Evolutionary conservation across 306 rosid species (phyloP), one percentile per base, ranked within the genome.

Genomic region (Hylodesmum podocarpum): DNA sequence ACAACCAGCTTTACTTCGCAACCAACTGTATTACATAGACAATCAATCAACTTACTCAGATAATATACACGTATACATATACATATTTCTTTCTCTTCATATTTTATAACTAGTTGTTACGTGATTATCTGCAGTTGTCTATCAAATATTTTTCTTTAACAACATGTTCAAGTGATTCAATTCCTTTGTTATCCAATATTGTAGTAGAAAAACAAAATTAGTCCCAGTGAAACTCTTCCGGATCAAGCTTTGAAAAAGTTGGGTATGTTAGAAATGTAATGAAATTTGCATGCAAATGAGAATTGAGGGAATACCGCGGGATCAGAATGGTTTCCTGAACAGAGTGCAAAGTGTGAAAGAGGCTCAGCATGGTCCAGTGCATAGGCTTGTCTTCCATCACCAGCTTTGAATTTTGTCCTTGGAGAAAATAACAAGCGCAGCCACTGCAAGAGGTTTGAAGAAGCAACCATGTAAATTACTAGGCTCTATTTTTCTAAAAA

Each of bases 271-370:
- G 29, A 18, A 44, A 16, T 18, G 13, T 49, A 43, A 51, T 12
- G 9, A 68, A 57, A 29, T 27, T 27, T 18, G 66, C 13, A 69
- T 14, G 21, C 3, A 9, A 66, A 54, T 13, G 28, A 73, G 80
- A 73, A 57, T 4, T 29, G 36, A 76, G 71, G 63, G 40, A 65
- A 58, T 92, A 95, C 99, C 87, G 97, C 96, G 3, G 99, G 97
- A 79, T 95, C 99, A 41, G 97, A 95, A 84, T 92, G 99, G 92
- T 89, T 89, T 82, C 97, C 99, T 0, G 96, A 88, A 79, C 94
- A 92, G 63, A 95, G 96, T 8, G 91, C 96, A 33, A 95, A 92
- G 81, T 89, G 93, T 47, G 94, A 77, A 77, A 92, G 99, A 63
- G 97, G 97, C 77, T 95, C 99, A 31, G 91, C 81, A 73, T 71